Percentiles rank a stretch among this genome's conserved stretches.
These are phyloP conservation scores for Triticum timopheevii DNA, from an alignment of 176 grass and related monocot genomes.

Conservation along the genomic window DNA sequence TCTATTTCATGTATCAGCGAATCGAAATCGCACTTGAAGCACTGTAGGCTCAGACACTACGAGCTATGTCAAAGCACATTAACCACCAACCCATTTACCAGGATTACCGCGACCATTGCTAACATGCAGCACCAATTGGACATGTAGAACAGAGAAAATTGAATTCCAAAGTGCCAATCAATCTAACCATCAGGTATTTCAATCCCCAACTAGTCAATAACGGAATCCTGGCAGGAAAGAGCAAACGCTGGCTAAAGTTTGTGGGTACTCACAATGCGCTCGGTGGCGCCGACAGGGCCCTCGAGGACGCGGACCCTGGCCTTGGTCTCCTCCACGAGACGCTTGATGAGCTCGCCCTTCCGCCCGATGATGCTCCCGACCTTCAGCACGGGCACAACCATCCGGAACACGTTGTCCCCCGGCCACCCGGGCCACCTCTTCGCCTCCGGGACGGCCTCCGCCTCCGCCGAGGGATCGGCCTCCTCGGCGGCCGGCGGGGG, in stretches of 20 bases:
- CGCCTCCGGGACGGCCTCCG: constrained; percentile 29
- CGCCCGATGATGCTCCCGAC: constrained; percentile 94
- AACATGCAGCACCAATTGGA: neutral
- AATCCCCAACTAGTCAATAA: neutral
- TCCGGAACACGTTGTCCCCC: constrained; percentile 75
- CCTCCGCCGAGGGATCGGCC: neutral
- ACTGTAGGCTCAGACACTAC: neutral
- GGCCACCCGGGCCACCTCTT: constrained; percentile 98
- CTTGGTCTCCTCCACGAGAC: constrained; percentile 90
- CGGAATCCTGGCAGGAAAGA: neutral
- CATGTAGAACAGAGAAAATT: neutral
- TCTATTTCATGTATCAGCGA: neutral
- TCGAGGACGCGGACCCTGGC: constrained; percentile 80
- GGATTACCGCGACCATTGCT: neutral
- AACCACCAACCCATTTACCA: neutral
- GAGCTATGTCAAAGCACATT: constrained; percentile 2
- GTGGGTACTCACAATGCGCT: constrained; percentile 74
- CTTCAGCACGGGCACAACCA: constrained; percentile 82
- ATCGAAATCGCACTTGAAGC: neutral
- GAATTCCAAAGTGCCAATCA: neutral
- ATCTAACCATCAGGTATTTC: neutral
- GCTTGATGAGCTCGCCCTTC: constrained; percentile 92
- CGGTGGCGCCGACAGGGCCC: constrained; percentile 67
- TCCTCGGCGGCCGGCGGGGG: neutral
- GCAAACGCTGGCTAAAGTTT: neutral